Evolutionary conservation across 495 filamentous ascomycete genomes (phyloP).

Genomic region (Podospora comata): DNA sequence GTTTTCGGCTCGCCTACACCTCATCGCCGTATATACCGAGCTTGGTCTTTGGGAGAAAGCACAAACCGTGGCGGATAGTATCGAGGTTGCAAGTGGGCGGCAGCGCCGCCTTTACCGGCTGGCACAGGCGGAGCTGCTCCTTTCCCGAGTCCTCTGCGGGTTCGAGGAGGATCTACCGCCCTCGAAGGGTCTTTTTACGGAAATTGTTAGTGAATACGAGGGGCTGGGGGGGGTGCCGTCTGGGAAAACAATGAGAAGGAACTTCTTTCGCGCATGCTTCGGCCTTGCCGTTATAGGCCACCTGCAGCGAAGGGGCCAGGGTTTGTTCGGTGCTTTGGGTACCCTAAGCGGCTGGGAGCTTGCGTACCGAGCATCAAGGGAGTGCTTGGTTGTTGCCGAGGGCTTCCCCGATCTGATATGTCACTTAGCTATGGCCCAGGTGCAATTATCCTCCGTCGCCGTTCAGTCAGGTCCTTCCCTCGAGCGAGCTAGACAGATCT

Average conservation of each 20-base stretch:
- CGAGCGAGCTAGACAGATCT: neutral
- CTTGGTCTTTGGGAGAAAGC: neutral
- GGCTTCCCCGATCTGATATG: neutral
- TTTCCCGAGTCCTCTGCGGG: neutral
- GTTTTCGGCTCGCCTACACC: neutral
- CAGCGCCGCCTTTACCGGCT: neutral
- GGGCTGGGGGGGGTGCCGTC: neutral
- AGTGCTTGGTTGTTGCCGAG: neutral
- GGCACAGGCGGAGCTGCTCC: neutral
- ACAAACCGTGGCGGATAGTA: neutral
- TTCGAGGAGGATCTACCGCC: neutral
- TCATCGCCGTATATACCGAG: neutral
- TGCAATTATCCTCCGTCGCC: neutral
- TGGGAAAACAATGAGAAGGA: conserved; percentile 3
- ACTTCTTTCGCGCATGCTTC: conserved; percentile 1
- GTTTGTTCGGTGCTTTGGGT: neutral
- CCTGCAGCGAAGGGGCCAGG: neutral
- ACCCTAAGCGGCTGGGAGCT: neutral
- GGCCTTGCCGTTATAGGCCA: neutral
- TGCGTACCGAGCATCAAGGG: neutral
- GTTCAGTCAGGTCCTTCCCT: neutral
- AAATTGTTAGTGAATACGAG: neutral
- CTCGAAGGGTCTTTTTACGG: neutral
- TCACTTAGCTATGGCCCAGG: neutral
- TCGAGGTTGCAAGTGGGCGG: neutral